These are phyloP conservation scores for Penicillium soppii DNA, from an alignment of 495 filamentous ascomycete genomes.

Conservation along the genomic window DNA sequence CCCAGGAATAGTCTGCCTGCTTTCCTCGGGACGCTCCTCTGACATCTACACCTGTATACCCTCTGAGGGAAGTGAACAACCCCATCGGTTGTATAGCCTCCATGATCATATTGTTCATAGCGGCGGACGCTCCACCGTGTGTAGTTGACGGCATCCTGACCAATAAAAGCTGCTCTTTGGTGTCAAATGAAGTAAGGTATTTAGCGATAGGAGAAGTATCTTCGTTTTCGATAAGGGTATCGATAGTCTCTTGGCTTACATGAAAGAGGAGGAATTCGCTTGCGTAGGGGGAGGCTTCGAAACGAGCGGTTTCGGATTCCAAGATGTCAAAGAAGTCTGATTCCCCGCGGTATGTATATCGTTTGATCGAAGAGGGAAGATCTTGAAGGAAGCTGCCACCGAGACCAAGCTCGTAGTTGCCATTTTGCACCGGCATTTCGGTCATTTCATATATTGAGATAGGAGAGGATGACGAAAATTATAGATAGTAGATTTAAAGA, in stretches of 20 bases:
- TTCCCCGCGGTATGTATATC: slow-evolving; percentile 2
- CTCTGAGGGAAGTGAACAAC: neutral
- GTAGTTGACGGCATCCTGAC: neutral
- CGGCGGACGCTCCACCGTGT: neutral
- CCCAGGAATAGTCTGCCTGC: neutral
- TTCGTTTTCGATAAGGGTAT: neutral
- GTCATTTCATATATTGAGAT: neutral
- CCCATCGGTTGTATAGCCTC: neutral
- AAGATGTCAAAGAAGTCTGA: neutral
- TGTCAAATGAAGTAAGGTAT: neutral
- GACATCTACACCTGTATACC: neutral
- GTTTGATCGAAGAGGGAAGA: slow-evolving; percentile 4
- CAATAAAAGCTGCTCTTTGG: slow-evolving; percentile 6
- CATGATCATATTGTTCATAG: neutral
- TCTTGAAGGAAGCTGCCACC: slow-evolving; percentile 1
- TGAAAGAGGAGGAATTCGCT: slow-evolving; percentile 6
- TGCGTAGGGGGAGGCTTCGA: neutral
- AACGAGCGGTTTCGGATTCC: neutral
- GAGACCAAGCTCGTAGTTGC: slow-evolving; percentile 2
- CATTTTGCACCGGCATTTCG: neutral
- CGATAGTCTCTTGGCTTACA: slow-evolving; percentile 5
- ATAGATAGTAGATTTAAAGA: neutral
- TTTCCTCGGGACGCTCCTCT: neutral
- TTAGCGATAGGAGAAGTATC: neutral
- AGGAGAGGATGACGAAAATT: neutral